A percentile compares a stretch with the other conserved stretches of the same genome.
Evolutionary conservation across 2,329 filamentous ascomycete genomes (phyloP).

Genomic region (Nemania sp.): DNA sequence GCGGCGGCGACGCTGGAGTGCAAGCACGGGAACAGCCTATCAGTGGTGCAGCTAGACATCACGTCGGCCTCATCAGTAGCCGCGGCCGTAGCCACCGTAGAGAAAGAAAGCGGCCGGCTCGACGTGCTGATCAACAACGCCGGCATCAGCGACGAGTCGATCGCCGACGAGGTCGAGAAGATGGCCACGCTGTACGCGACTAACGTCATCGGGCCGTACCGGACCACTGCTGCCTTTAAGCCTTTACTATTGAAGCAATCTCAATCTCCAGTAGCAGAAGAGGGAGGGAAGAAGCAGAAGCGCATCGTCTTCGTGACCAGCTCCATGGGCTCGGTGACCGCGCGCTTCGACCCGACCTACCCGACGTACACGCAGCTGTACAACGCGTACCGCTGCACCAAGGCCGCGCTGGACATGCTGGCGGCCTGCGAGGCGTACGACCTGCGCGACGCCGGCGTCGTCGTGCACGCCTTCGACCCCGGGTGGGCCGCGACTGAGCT

Average conservation of each 20-base stretch:
- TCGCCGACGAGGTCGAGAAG: conserved; percentile 18
- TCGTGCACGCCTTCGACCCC: conserved; percentile 26
- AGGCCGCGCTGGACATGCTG: conserved; percentile 30
- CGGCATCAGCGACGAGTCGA: conserved; percentile 14
- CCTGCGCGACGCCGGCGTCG: conserved; percentile 24
- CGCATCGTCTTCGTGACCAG: conserved; percentile 28
- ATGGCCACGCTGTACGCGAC: conserved; percentile 24
- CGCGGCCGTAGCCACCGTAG: conserved; percentile 17
- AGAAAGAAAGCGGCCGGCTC: conserved; percentile 22
- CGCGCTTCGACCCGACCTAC: conserved; percentile 15
- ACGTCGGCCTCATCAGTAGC: conserved; percentile 21
- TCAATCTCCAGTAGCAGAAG: neutral
- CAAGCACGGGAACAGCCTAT: conserved; percentile 24
- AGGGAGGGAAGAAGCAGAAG: conserved; percentile 15
- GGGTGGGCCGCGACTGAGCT: conserved; percentile 27
- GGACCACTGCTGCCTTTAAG: conserved; percentile 26
- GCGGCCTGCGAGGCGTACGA: conserved; percentile 28
- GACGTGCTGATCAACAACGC: conserved; percentile 32
- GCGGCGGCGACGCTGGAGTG: neutral
- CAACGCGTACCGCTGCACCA: conserved; percentile 27
- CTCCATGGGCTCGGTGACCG: conserved; percentile 25
- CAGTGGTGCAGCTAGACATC: conserved; percentile 28
- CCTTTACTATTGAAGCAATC: conserved; percentile 22
- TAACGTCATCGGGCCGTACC: conserved; percentile 26
- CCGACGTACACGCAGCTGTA: conserved; percentile 4